Conservation (phyloP, 2,329 filamentous ascomycete species). For the Byssothecium circinans region DNA sequence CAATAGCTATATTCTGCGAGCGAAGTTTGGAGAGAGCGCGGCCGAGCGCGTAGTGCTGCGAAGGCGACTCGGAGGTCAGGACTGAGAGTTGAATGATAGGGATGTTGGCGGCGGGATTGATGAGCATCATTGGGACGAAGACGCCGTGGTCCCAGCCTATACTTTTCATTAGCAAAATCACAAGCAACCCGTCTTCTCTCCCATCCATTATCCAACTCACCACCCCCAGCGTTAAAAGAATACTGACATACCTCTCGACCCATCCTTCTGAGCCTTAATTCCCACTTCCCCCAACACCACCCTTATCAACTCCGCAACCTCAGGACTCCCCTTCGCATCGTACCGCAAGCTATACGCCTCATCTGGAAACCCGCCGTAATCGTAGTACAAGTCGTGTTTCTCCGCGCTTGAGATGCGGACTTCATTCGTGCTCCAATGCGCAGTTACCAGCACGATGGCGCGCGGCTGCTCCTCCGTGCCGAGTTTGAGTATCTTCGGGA, state of each 20-base stretch:
- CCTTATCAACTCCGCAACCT: slow-evolving; percentile 54
- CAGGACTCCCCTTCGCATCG: slow-evolving; percentile 58
- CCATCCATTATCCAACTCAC: too few relatives aligned
- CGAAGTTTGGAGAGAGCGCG: slow-evolving; percentile 56
- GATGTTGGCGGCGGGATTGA: slow-evolving; percentile 55
- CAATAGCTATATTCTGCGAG: slow-evolving; percentile 57
- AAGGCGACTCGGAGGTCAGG: slow-evolving; percentile 55
- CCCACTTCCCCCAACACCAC: slow-evolving; percentile 53
- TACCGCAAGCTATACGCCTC: slow-evolving; percentile 61
- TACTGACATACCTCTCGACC: slow-evolving; percentile 36
- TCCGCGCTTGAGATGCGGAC: slow-evolving; percentile 56
- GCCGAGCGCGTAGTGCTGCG: slow-evolving; percentile 56
- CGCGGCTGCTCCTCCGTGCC: slow-evolving; percentile 53
- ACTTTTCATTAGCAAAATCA: neutral
- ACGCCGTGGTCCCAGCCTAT: slow-evolving; percentile 63
- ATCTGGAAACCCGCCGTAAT: slow-evolving; percentile 62
- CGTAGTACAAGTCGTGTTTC: slow-evolving; percentile 56
- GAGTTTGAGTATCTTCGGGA: slow-evolving; percentile 60
- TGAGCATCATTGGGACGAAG: slow-evolving; percentile 60
- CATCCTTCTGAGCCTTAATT: slow-evolving; percentile 40
- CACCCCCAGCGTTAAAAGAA: too few relatives aligned
- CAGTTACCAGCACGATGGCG: slow-evolving; percentile 61
- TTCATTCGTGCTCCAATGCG: slow-evolving; percentile 57
- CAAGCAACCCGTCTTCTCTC: too few relatives aligned
- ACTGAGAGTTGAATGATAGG: slow-evolving; percentile 63